A percentile compares a stretch with the other conserved stretches of the same genome.
These are phyloP conservation scores for Curvularia eragrostidis DNA, from an alignment of 2,329 filamentous ascomycete genomes.

Conservation along the genomic window DNA sequence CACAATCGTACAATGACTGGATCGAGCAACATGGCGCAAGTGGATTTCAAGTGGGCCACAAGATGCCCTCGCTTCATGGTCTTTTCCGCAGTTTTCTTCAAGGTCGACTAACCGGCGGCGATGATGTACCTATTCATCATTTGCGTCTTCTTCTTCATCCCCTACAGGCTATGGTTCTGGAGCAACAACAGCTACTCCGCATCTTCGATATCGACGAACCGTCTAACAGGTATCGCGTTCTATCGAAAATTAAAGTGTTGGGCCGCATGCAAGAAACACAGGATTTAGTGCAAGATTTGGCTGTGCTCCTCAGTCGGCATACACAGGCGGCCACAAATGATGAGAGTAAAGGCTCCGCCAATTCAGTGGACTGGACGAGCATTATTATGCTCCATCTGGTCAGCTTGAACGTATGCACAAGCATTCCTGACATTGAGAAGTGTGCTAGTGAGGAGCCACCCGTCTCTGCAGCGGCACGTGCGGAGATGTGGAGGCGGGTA, in stretches of 20 bases:
- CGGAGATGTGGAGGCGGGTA: conserved; percentile 10
- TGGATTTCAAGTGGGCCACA: not conserved
- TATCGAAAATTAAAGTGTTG: conserved; percentile 11
- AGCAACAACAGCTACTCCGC: conserved; percentile 14
- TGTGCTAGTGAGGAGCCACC: conserved; percentile 12
- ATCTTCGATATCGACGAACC: conserved; percentile 15
- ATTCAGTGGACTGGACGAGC: conserved; percentile 1
- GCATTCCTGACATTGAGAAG: conserved; percentile 15
- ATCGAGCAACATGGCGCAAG: not conserved
- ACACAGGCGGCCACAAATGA: not conserved
- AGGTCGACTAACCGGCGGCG: conserved; percentile 1
- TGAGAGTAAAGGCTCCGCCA: not conserved
- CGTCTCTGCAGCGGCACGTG: conserved; percentile 2
- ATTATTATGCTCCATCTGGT: conserved; percentile 18
- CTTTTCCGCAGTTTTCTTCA: conserved; percentile 17
- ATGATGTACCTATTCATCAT: conserved; percentile 8
- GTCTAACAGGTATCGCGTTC: conserved; percentile 8
- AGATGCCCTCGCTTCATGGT: conserved; percentile 8
- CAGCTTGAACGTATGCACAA: conserved; percentile 16
- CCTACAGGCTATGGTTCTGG: conserved; percentile 9
- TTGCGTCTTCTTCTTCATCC: conserved; percentile 17
- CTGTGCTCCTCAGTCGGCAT: conserved; percentile 5
- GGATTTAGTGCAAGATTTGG: conserved; percentile 9
- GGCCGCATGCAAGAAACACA: conserved; percentile 14
- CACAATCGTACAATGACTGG: conserved; percentile 10